A percentile compares a stretch with the other conserved stretches of the same genome.
Conservation (phyloP, 441 rosid species). For the Eruca vesicaria region DNA sequence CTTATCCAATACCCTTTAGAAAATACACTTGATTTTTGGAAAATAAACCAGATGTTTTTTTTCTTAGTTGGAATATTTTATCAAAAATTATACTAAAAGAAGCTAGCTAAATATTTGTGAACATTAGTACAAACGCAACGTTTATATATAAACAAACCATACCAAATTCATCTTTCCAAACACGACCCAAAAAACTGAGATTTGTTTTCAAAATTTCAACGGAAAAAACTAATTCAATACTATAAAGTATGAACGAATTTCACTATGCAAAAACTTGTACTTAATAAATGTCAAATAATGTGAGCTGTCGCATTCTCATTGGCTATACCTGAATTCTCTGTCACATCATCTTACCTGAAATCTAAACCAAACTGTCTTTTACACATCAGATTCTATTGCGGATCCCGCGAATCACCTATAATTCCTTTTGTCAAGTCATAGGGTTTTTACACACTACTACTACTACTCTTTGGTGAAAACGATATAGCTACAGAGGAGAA, state of each 20-base stretch:
- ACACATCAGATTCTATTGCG: conserved; percentile 1
- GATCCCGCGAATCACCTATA: neutral
- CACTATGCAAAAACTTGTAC: too few species aligned
- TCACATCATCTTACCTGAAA: neutral
- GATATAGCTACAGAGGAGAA: too few species aligned
- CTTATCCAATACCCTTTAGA: too few species aligned
- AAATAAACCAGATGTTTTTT: too few species aligned
- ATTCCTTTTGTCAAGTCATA: neutral
- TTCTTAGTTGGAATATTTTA: too few species aligned
- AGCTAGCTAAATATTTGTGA: neutral
- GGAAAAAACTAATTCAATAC: neutral
- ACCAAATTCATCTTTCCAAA: neutral
- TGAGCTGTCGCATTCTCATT: conserved; percentile 6
- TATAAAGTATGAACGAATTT: neutral
- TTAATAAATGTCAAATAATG: neutral
- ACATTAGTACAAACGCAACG: neutral
- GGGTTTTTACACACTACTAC: neutral
- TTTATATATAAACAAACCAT: neutral
- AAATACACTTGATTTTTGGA: too few species aligned
- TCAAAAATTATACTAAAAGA: neutral
- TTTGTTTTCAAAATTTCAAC: neutral
- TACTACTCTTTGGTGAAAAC: neutral
- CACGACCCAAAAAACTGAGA: neutral
- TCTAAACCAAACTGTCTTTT: conserved; percentile 1
- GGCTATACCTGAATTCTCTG: neutral